A percentile compares a stretch with the other conserved stretches of the same genome.
These are phyloP conservation scores for Psophocarpus tetragonolobus DNA, from an alignment of 306 rosid species.

Conservation along the genomic window DNA sequence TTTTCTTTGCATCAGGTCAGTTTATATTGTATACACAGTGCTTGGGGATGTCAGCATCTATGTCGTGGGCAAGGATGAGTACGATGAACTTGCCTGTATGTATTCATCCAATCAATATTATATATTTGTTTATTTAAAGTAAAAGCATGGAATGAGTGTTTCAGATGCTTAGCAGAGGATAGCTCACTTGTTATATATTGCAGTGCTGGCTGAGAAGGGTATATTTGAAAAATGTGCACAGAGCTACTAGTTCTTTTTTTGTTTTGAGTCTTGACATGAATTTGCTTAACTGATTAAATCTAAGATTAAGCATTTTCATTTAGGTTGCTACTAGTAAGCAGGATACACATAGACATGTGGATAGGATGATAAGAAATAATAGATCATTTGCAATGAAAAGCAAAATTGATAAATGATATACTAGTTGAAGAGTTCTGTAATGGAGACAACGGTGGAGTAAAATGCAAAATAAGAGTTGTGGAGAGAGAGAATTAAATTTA, in stretches of 20 bases:
- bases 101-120: conserved; percentile 23
- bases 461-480: neutral
- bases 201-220: neutral
- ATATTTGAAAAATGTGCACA: neutral
- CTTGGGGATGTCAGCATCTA: conserved; percentile 94
- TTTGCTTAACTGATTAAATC: neutral
- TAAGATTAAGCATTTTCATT: neutral
- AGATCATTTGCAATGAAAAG: neutral
- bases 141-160: neutral
- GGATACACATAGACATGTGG: neutral
- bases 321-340: neutral
- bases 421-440: conserved; percentile 2
- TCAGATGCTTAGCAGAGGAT: neutral
- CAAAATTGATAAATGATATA: neutral
- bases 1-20: conserved; percentile 67
- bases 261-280: neutral
- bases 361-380: neutral
- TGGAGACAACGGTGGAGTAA: neutral
- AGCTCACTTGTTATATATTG: neutral
- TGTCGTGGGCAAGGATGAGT: conserved; percentile 89
- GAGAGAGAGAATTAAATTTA: neutral
- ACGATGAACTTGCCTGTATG: conserved; percentile 87
- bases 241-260: neutral
- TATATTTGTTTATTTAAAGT: neutral
- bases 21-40: conserved; percentile 85